Evolutionary conservation across 495 filamentous ascomycete species (phyloP).

Genomic region (Immersiella caudata): DNA sequence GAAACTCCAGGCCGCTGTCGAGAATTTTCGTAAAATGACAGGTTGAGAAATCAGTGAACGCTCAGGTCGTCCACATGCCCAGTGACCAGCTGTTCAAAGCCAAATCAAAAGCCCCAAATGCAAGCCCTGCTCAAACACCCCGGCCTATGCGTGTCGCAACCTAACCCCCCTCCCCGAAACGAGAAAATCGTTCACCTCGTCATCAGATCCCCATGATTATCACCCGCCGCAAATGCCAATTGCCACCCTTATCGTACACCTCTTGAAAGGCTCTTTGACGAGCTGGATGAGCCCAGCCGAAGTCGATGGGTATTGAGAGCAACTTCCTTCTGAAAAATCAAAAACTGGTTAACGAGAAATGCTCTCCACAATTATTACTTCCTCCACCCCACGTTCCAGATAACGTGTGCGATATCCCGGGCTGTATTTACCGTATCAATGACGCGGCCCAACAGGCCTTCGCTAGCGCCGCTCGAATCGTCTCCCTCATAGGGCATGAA

Average conservation of each 20-base stretch:
- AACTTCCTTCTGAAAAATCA: conserved; percentile 42
- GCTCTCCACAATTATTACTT: conserved; percentile 51
- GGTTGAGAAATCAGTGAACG: conserved; percentile 1
- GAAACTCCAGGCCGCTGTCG: not conserved
- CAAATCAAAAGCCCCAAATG: conserved; percentile 19
- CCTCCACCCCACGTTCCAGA: conserved; percentile 98
- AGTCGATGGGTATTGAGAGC: conserved; percentile 34
- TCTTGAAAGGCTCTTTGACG: conserved; percentile 29
- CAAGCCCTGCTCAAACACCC: conserved; percentile 33
- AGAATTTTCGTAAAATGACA: not conserved
- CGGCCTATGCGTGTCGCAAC: conserved; percentile 36
- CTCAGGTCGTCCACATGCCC: not conserved
- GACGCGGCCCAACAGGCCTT: conserved; percentile 73
- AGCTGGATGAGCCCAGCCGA: conserved; percentile 25
- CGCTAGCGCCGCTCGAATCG: conserved; percentile 58
- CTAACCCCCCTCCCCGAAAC: not conserved
- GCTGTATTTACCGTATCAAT: conserved; percentile 96
- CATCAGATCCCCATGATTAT: not conserved
- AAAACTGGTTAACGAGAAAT: conserved; percentile 40
- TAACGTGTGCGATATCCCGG: conserved; percentile 91
- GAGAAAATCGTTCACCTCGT: conserved; percentile 9
- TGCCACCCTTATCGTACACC: conserved; percentile 36
- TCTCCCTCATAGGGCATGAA: conserved; percentile 80
- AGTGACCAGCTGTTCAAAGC: conserved; percentile 7
- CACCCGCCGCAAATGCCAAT: conserved; percentile 1